Evolutionary conservation across 768 basidiomycete species (phyloP), one percentile per base, ranked within the genome.

Genomic region (Leccinum pellstonianum): DNA sequence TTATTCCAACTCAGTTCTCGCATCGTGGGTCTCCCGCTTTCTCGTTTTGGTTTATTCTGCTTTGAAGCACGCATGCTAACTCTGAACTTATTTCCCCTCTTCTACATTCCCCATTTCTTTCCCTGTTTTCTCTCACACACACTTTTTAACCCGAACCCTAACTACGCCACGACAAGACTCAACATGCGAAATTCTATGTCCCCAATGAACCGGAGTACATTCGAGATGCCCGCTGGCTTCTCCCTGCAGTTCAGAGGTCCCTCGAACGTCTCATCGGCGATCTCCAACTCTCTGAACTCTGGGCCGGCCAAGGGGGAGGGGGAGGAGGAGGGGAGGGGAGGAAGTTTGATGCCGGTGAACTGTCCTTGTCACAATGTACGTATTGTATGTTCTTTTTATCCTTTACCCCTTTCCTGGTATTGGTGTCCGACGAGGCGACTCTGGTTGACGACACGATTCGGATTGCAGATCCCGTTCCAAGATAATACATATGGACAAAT

Each of bases 1-100:
- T 4, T 72, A 70, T 3, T 65, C 68, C 49, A 72, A 72, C 55
- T 72, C 70, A 27, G 64, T 72, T 43, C 63, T 72, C n/a, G 60
- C 67, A 52, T 71, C 68, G 70, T 72, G 33, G 48, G 66, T 61
- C 17, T 27, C 43, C n/a, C 43, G 10, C 17, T 29, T 29, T 50
- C 23, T 29, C 23, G 1, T 33, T 33, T 5, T 11, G 31, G 21
- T 46, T 17, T 46, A 5, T 47, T 23, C 2, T 49, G 5, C 8
- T 25, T 19, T 47, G n/a, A 12, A n/a, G 21, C 48, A 27, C 25
- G 8, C 48, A 15, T 15, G 8, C 41, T 41, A 41, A 41, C n/a
- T 17, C 37, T 3, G 37, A 37, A 37, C 15, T 14, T 31, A 37
- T 37, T 15, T 37, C 14, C 15, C 37, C 14, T 15, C 37, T 17